Conservation (phyloP, 2,329 filamentous ascomycete genomes). For the Xylariaceae sp. region DNA sequence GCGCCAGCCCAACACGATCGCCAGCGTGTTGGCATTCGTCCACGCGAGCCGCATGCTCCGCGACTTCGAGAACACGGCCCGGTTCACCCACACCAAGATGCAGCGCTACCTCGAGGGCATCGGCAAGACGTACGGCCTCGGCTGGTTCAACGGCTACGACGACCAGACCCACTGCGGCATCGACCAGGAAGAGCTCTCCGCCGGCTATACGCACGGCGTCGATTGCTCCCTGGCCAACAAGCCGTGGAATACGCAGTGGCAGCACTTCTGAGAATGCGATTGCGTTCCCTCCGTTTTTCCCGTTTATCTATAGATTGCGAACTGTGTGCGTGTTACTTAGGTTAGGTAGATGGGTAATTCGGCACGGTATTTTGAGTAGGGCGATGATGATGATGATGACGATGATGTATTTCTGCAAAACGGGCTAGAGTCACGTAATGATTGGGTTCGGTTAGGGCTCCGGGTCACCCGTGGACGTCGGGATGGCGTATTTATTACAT, state of each 20-base stretch:
- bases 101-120: conserved; percentile 58
- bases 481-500: too few relatives aligned
- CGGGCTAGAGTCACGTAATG: too few relatives aligned
- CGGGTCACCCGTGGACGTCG: too few relatives aligned
- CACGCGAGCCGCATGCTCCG: conserved; percentile 81
- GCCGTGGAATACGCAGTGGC: conserved; percentile 53
- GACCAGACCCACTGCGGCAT: conserved; percentile 75
- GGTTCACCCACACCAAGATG: conserved; percentile 64
- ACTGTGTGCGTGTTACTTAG: too few relatives aligned
- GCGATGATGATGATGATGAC: too few relatives aligned
- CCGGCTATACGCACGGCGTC: conserved; percentile 66
- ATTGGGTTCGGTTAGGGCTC: too few relatives aligned
- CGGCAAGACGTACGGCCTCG: conserved; percentile 73
- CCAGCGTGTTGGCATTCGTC: conserved; percentile 74
- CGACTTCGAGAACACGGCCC: conserved; percentile 72
- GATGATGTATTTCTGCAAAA: too few relatives aligned
- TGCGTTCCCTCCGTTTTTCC: too few relatives aligned
- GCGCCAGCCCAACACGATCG: conserved; percentile 77
- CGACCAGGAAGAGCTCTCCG: conserved; percentile 73
- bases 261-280: conserved; percentile 37
- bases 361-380: too few relatives aligned
- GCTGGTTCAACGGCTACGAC: conserved; percentile 76
- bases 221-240: conserved; percentile 52
- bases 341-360: too few relatives aligned
- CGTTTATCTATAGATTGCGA: too few relatives aligned